Evolutionary conservation across 108 stramenopile species (phyloP), one percentile per base, ranked within the genome.

Genomic region (Skeletonema costatum): DNA sequence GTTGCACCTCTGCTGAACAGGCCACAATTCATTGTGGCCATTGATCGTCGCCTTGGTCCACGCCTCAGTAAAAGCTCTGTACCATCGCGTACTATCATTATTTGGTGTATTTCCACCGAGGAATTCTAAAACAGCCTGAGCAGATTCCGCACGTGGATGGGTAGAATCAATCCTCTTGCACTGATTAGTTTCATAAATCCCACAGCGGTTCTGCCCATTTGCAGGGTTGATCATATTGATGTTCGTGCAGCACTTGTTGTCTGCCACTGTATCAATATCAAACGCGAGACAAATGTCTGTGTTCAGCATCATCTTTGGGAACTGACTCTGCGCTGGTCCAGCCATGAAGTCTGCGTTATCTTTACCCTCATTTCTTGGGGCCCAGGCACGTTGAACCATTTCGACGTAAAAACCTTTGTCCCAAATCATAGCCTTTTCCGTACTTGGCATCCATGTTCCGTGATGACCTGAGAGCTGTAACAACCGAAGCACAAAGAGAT

Each of bases 251-350:
- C 84, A 85, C 19, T 44, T 44, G 16, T 25, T 42, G 7, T 60
- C 38, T 14, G 39, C 36, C 9, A 10, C 25, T 56, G 53, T 56
- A 32, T 81, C 80, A 59, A 85, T 72, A 53, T 85, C 76, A 17
- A 64, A 85, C 68, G 76, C 58, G 36, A 85, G 80, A 51, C 84
- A 85, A 30, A 77, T 62, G 41, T 85, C 84, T 39, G 84, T 85
- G 58, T 85, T 85, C 5, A 81, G 73, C 80, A 81, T 81, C 84
- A 85, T 85, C 67, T 83, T 83, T 0, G 82, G 82, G 10, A 25
- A 48, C 2, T 36, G 44, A 35, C 35, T 65, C 60, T 0, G 61
- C 51, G 32, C 70, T 66, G 6, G 78, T 70, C 73, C 78, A 80
- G 32, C 80, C 83, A 41, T 76, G 70, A 19, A 56, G 25, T 56